phyloP scores from a whole-genome alignment of 2,329 filamentous ascomycete species.

The Sclerotinia spermophila region DNA sequence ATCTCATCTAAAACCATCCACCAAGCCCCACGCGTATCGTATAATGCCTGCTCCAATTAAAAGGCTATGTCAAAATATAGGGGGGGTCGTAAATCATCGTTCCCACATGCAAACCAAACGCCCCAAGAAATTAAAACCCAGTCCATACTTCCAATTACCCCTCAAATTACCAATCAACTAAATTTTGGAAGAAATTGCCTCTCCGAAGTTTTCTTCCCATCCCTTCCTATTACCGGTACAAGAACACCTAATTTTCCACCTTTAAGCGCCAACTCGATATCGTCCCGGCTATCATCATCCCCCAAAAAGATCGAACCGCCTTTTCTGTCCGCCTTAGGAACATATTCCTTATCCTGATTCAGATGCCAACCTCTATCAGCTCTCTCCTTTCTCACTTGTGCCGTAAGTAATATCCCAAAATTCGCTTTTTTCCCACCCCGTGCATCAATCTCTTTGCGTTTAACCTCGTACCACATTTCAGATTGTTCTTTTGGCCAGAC shows the following conservation, averaged over 20 bases:
- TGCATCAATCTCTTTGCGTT: slow-evolving; percentile 47
- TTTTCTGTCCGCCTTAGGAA: not conserved
- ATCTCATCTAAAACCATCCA: not conserved
- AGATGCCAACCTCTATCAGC: slow-evolving; percentile 26
- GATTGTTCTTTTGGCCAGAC: slow-evolving; percentile 46
- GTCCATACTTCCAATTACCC: not conserved
- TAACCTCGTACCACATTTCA: slow-evolving; percentile 46
- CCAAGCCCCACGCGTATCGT: not conserved
- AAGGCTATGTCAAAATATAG: not conserved
- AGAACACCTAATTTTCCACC: not conserved
- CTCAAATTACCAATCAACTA: not conserved
- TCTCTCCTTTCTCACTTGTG: slow-evolving; percentile 25
- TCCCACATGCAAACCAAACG: not conserved
- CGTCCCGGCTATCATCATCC: not conserved
- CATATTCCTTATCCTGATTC: slow-evolving; percentile 25
- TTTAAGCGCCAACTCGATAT: not conserved
- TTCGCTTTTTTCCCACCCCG: slow-evolving; percentile 50
- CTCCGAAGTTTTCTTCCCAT: not conserved
- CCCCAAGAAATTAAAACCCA: not conserved
- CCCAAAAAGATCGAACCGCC: not conserved
- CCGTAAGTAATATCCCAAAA: slow-evolving; percentile 41
- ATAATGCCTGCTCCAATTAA: not conserved
- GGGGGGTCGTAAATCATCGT: slow-evolving; percentile 3
- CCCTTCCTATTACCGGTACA: not conserved
- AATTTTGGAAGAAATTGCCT: not conserved